phyloP scores from a whole-genome alignment of 805 yeast genomes.

The Saccharomycopsis malanga region DNA sequence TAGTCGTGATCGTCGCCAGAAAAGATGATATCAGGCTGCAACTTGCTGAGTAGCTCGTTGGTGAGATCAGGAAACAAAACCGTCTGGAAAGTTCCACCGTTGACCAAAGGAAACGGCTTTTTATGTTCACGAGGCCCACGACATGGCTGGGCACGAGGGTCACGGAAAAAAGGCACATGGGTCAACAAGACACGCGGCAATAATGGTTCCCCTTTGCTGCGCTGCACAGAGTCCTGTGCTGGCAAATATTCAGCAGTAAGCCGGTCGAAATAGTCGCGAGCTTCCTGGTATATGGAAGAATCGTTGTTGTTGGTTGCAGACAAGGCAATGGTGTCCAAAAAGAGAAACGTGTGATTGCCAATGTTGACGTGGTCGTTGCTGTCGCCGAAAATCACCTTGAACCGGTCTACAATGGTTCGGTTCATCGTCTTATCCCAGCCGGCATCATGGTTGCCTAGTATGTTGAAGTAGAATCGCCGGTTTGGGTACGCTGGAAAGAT shows the following conservation, averaged over 20 bases:
- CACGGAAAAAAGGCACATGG: slow-evolving; percentile 84
- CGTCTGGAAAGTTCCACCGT: slow-evolving; percentile 86
- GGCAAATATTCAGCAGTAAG: slow-evolving; percentile 25
- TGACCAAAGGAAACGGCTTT: slow-evolving; percentile 55
- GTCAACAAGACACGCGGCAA: slow-evolving; percentile 63
- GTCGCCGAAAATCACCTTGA: slow-evolving; percentile 66
- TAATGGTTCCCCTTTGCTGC: slow-evolving; percentile 25
- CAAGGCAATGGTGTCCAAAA: slow-evolving; percentile 78
- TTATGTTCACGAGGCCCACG: slow-evolving; percentile 71
- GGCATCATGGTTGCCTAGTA: slow-evolving; percentile 84
- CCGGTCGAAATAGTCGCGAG: slow-evolving; percentile 45
- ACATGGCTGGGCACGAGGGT: slow-evolving; percentile 55
- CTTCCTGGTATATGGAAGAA: slow-evolving; percentile 34
- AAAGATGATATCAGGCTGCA: slow-evolving; percentile 65
- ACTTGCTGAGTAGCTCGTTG: slow-evolving; percentile 45
- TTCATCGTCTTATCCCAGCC: slow-evolving; percentile 80
- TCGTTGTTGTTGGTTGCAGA: slow-evolving; percentile 47
- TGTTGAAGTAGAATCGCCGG: slow-evolving; percentile 32
- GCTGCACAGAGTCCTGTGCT: slow-evolving; percentile 6
- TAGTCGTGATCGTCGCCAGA: slow-evolving; percentile 98
- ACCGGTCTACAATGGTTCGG: slow-evolving; percentile 50
- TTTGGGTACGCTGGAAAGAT: slow-evolving; percentile 56
- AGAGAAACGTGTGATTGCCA: slow-evolving; percentile 64
- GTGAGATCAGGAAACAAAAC: slow-evolving; percentile 62
- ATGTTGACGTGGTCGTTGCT: slow-evolving; percentile 40